Conservation (phyloP, 2,329 filamentous ascomycete species). For the Fusarium redolens region DNA sequence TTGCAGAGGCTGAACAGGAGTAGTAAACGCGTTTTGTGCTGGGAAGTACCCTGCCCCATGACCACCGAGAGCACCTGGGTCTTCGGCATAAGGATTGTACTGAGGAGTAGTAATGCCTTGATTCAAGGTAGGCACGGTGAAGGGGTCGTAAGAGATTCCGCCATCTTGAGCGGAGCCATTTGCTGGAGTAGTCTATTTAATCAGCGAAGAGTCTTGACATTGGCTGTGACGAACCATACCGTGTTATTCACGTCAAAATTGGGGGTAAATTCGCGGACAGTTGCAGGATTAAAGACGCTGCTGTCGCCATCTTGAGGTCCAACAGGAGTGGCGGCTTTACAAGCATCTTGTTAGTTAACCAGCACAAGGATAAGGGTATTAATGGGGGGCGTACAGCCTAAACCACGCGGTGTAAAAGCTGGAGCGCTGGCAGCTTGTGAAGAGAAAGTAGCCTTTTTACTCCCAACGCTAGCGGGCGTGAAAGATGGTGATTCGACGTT, state of each 20-base stretch:
- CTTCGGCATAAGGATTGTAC: conserved; percentile 83
- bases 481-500: conserved; percentile 98
- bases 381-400: conserved; percentile 51
- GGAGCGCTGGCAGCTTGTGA: conserved; percentile 91
- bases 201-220: not conserved
- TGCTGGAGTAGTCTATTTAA: conserved; percentile 49
- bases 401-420: conserved; percentile 80
- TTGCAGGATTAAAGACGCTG: conserved; percentile 65
- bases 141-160: conserved; percentile 68
- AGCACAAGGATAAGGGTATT: not conserved
- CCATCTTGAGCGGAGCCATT: conserved; percentile 63
- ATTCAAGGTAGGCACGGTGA: conserved; percentile 67
- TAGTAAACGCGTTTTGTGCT: conserved; percentile 62
- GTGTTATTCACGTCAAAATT: conserved; percentile 64
- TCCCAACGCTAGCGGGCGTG: conserved; percentile 71
- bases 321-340: conserved; percentile 52
- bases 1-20: conserved; percentile 75
- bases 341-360: conserved; percentile 14
- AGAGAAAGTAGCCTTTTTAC: conserved; percentile 82
- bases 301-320: conserved; percentile 57
- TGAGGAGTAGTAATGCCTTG: conserved; percentile 64
- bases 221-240: conserved; percentile 50
- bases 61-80: conserved; percentile 68
- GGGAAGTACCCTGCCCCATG: conserved; percentile 75
- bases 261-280: conserved; percentile 70